Evolutionary conservation across 495 filamentous ascomycete genomes (phyloP), one percentile per base, ranked within the genome.

Genomic region (Penicillium bovifimosum): DNA sequence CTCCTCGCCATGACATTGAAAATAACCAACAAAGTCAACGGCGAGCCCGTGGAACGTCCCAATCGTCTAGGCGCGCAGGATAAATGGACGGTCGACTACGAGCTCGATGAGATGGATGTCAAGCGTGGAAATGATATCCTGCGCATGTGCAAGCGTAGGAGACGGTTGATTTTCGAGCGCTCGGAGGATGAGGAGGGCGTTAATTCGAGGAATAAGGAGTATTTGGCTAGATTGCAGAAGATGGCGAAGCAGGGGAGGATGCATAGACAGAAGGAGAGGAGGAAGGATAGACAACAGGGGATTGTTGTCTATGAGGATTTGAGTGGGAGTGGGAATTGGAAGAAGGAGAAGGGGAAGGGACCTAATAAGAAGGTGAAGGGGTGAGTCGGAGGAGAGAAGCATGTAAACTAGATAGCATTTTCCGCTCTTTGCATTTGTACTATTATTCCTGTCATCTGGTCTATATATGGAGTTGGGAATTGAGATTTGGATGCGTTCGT

Each of bases 11-110:
- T 93, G 70, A 79, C 80, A 3, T 70, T 96, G 28, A 83, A 81
- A 0, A 73, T 88, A 50, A 79, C 79, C 50, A 92, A 90, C 68
- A 79, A 76, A 50, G 77, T 96, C 47, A 89, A 96, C 67, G 83
- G 78, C 20, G 43, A 70, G 14, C 72, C 76, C 46, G 83, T 90
- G 8, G 52, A 67, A 1, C 82, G 90, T 2, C 88, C 90, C 0
- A 43, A 64, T 1, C 41, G 74, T 1, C 63, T 95, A 36, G 55
- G 28, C 0, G 41, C 68, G 11, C 10, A 54, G 0, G 81, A 91
- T 55, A 65, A 70, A 1, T 98, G 93, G 92, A 66, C 68, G 0
- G 69, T 96, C 34, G 83, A 95, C 49, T 96, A 95, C 67, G 74
- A 80, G 20, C 64, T 96, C 28, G 67, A 75, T 39, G 86, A 93